Evolutionary conservation across 495 filamentous ascomycete species (phyloP), one percentile per base, ranked within the genome.

Genomic region (Clohesyomyces aquaticus): DNA sequence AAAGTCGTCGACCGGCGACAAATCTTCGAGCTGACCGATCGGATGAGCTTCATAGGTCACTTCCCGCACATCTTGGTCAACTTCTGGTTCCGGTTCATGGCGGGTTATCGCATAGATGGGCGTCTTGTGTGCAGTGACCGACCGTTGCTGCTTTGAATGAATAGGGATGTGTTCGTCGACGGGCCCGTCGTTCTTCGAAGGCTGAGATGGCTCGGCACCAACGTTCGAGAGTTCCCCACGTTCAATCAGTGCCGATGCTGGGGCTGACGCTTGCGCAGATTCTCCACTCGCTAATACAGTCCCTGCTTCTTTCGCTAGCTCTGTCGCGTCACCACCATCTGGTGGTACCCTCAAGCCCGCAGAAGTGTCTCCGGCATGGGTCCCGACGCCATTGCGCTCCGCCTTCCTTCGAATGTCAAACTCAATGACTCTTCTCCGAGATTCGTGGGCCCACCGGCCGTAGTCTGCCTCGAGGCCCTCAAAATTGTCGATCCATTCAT

Each of bases 401-500:
- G 26, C 19, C 53, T 61, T 67, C 28, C 58, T 65, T 21, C 50
- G 53, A 48, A 72, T 29, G 48, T 80, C 74, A 54, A 73, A 48
- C 19, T 77, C 74, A 32, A 77, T 52, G 11, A 78, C 59, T 29
- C 63, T 65, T 42, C 63, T 64, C 35, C 72, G 72, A 16, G 76
- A 75, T 28, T 73, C 71, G 23, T 74, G 69, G 14, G 84, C 85
- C 95, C 94, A 98, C 14, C 83, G 78, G 8, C 84, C 82, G 75
- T 92, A 96, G n/a, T 88, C 83, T 11, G 83, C 79, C 69, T 98
- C 95, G 14, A 96, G 75, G 0, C 74, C 72, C 71, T 98, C 95
- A 68, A 98, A 83, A 6, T 86, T 80, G 59, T 93, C 90, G 48
- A 97, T 84, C 95, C 95, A 98, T 19, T 76, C 69, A 29, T 96